Base-by-base conservation (phyloP, 495 filamentous ascomycete genomes). In the Usnea hakonensis region DNA sequence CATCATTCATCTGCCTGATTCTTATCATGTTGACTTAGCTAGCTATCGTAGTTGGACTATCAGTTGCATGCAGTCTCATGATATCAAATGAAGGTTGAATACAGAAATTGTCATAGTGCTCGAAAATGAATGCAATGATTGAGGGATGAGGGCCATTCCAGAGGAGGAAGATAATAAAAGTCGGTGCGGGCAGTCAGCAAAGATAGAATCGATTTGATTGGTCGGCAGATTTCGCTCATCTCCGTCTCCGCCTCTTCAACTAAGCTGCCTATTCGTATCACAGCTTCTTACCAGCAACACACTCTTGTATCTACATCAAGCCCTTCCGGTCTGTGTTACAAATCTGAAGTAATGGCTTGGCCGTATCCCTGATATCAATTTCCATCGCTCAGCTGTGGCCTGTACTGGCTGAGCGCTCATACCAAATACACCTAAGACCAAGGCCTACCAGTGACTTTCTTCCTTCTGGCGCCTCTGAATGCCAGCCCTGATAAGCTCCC, bases 331-430 rank as follows among this genome's bases (percentile, higher is more conserved):
- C 53, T 16, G 13, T 35, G 13, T 23, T 28, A n/a, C 33, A 16
- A 10, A 11, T 3, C 8, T 36, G 52, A 28, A 21, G 56, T 1
- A 5, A 69, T 69, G 67, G 67, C 67, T 35, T 69, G 67, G 67
- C 67, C 64, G 9, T 69, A 69, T 48, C 67, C 67, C 13, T 69
- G 64, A 69, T 48, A 7, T n/a, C n/a, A 37, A 35, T 33, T 10
- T 35, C 46, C 41, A 48, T 23, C 54, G 36, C 64, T 61, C 64
- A 38, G 64, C 59, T 50, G 26, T 38, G 44, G 52, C 32, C 26
- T 14, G 23, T 26, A 26, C 41, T 50, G 16, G 53, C 54, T 37
- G 60, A 57, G 60, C 57, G 60, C 53, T 52, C 33, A 8, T 37
- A 36, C 33, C 23, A 17, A 14, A 16, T n/a, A 19, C 35, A 41